These are phyloP conservation scores for Pestalotiopsis sp. DNA, from an alignment of 2,329 filamentous ascomycete species.

Conservation along the genomic window DNA sequence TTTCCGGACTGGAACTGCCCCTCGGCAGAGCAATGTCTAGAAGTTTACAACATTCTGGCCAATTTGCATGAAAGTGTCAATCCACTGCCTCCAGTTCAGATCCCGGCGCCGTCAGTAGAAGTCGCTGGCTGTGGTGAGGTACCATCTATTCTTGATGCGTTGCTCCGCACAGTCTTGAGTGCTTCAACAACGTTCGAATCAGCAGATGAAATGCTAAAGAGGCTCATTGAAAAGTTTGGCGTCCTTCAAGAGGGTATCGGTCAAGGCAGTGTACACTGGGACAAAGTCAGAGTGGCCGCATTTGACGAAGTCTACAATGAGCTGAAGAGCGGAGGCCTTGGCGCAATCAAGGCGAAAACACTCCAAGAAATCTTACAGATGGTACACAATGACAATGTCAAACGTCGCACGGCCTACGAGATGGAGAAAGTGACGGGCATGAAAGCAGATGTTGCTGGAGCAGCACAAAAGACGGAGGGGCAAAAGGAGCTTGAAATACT, in stretches of 20 bases:
- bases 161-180: slow-evolving; percentile 56
- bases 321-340: slow-evolving; percentile 73
- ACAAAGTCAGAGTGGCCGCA: slow-evolving; percentile 64
- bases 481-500: slow-evolving; percentile 61
- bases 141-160: slow-evolving; percentile 55
- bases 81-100: slow-evolving; percentile 58
- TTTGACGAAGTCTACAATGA: slow-evolving; percentile 66
- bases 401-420: slow-evolving; percentile 45
- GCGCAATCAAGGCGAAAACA: slow-evolving; percentile 69
- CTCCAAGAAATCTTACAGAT: slow-evolving; percentile 76
- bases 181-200: slow-evolving; percentile 51
- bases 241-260: slow-evolving; percentile 64
- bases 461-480: slow-evolving; percentile 40
- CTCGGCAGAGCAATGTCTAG: slow-evolving; percentile 68
- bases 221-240: slow-evolving; percentile 67
- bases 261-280: slow-evolving; percentile 76
- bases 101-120: slow-evolving; percentile 71
- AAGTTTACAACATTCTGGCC: slow-evolving; percentile 68
- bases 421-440: slow-evolving; percentile 42
- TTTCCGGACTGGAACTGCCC: slow-evolving; percentile 71
- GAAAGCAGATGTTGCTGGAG: slow-evolving; percentile 46
- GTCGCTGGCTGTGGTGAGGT: slow-evolving; percentile 70
- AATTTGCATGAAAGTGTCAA: slow-evolving; percentile 66
- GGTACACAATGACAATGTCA: slow-evolving; percentile 69
- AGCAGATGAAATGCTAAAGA: slow-evolving; percentile 67